phyloP scores from a whole-genome alignment of 75 land plant species.

The Cupressus sempervirens region DNA sequence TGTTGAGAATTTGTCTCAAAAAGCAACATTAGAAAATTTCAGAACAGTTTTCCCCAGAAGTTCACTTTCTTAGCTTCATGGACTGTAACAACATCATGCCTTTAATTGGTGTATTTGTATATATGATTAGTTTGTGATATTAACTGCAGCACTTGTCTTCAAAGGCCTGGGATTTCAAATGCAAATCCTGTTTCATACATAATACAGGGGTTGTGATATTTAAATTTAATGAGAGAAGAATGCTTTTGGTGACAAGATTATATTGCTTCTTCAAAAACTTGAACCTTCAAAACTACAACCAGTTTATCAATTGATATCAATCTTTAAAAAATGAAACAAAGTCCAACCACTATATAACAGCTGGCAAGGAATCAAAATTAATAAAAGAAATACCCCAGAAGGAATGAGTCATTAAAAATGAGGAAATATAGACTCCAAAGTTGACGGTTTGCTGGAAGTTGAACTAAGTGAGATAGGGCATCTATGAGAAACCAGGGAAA shows the following conservation, averaged over 20 bases:
- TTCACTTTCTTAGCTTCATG: too few relatives aligned
- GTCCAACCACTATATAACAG: not conserved
- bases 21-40: too few relatives aligned
- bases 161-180: not conserved
- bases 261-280: not conserved
- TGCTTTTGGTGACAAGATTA: not conserved
- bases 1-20: too few relatives aligned
- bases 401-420: too few relatives aligned
- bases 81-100: too few relatives aligned
- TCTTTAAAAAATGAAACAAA: not conserved
- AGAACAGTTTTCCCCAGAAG: too few relatives aligned
- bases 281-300: not conserved
- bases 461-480: not conserved
- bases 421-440: not conserved
- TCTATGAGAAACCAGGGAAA: not conserved
- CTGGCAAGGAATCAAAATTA: too few relatives aligned
- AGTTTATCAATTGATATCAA: not conserved
- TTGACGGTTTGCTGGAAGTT: not conserved
- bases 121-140: not conserved
- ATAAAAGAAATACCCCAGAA: too few relatives aligned
- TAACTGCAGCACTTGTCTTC: not conserved
- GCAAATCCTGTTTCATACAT: not conserved
- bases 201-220: not conserved
- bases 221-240: not conserved
- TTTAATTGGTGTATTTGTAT: not conserved